Conservation (phyloP, 176 grass and related monocot genomes). For the Chloris gayana region DNA sequence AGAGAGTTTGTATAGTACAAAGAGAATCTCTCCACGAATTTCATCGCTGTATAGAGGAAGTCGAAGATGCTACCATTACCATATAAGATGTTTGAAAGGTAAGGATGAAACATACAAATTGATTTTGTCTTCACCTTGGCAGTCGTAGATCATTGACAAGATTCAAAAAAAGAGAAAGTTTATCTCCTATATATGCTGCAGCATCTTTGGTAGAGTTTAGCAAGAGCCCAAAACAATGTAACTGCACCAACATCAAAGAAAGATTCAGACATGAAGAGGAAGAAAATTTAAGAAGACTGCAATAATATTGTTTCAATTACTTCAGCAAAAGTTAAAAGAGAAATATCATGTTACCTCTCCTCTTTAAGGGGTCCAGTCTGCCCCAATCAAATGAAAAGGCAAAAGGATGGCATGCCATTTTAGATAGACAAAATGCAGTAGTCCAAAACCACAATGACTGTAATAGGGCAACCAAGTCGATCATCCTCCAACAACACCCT, state of each 20-base stretch:
- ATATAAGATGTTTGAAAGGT: constrained; percentile 1
- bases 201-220: constrained; percentile 62
- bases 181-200: constrained; percentile 66
- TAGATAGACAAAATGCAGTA: constrained; percentile 6
- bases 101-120: constrained; percentile 27
- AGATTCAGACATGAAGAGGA: constrained; percentile 24
- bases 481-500: constrained; percentile 11
- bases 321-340: constrained; percentile 23
- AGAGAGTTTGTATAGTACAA: constrained; percentile 82
- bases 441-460: constrained; percentile 6
- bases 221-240: constrained; percentile 83
- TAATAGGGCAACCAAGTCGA: constrained; percentile 32
- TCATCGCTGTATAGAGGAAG: constrained; percentile 75
- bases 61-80: constrained; percentile 25
- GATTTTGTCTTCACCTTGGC: constrained; percentile 67
- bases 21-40: constrained; percentile 84
- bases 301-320: constrained; percentile 6
- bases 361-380: constrained; percentile 14
- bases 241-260: constrained; percentile 51
- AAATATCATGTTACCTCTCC: constrained; percentile 35
- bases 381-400: constrained; percentile 16
- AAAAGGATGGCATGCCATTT: constrained; percentile 31
- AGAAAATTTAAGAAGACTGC: constrained; percentile 36
- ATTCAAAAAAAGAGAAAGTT: constrained; percentile 68
- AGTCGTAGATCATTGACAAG: constrained; percentile 73